Evolutionary conservation across 768 basidiomycete species (phyloP).

Genomic region (Agaricus blazei): DNA sequence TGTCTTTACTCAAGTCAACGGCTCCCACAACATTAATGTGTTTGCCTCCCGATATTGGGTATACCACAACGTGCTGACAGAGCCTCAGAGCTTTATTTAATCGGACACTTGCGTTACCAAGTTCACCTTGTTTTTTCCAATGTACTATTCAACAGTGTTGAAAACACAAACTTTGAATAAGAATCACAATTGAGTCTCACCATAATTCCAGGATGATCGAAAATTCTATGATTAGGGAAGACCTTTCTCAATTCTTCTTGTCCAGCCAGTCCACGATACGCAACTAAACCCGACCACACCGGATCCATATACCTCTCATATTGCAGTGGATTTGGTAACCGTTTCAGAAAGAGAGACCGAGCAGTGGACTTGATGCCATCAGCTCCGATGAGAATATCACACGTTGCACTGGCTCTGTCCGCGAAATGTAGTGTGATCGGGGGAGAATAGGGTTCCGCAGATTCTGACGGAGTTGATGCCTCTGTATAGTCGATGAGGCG

Average conservation of each 20-base stretch:
- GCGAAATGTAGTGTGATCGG: conserved; percentile 21
- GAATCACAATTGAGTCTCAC: background rate
- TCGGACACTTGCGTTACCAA: background rate
- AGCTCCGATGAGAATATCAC: conserved; percentile 32
- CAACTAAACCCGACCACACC: conserved; percentile 28
- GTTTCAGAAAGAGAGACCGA: conserved; percentile 10
- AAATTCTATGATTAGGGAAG: conserved; percentile 19
- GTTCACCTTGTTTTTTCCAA: conserved; percentile 18
- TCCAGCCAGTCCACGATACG: conserved; percentile 30
- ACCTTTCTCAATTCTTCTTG: conserved; percentile 16
- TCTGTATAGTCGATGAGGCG: conserved; percentile 45
- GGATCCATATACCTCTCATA: conserved; percentile 22
- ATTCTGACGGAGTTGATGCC: background rate
- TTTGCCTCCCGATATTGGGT: conserved; percentile 42
- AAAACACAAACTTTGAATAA: background rate
- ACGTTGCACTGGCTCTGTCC: conserved; percentile 18
- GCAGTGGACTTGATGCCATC: conserved; percentile 18
- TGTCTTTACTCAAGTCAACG: conserved; percentile 13
- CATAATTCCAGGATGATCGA: conserved; percentile 14
- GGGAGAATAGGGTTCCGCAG: background rate
- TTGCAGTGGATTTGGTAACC: background rate
- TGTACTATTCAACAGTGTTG: conserved; percentile 10
- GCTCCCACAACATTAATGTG: conserved; percentile 45
- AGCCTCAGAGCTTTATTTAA: background rate
- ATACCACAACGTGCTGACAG: conserved; percentile 39